Conservation (phyloP, 345 rosid species). For the Brassica incana region DNA sequence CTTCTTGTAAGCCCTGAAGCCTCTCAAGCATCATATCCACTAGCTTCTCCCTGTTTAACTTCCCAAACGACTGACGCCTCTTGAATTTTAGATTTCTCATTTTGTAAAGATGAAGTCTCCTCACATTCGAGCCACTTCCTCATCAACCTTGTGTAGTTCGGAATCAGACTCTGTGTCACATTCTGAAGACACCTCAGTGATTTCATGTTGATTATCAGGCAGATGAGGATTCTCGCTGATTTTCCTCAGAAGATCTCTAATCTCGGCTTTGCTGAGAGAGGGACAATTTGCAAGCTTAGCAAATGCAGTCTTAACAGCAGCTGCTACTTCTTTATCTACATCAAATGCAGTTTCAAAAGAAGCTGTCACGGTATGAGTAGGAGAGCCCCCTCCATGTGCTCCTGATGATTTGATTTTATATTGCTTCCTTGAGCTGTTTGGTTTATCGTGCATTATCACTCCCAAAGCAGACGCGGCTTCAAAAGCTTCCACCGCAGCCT, state of each 20-base stretch:
- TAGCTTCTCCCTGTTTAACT: conserved; percentile 52
- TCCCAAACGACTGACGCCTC: conserved; percentile 65
- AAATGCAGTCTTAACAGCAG: conserved; percentile 84
- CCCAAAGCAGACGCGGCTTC: conserved; percentile 86
- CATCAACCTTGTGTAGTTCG: conserved; percentile 44
- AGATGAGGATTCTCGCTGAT: conserved; percentile 73
- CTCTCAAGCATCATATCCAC: conserved; percentile 78
- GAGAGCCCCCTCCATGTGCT: conserved; percentile 50
- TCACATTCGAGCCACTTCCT: conserved; percentile 30
- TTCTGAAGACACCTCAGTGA: conserved; percentile 53
- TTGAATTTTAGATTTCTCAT: conserved; percentile 50
- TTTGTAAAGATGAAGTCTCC: conserved; percentile 36
- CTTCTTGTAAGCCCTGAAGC: conserved; percentile 76
- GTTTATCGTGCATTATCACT: conserved; percentile 81
- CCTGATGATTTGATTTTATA: conserved; percentile 55
- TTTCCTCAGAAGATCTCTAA: conserved; percentile 65
- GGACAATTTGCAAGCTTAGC: conserved; percentile 58
- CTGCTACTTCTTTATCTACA: conserved; percentile 91
- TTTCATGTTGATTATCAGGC: conserved; percentile 45
- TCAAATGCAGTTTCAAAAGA: conserved; percentile 92
- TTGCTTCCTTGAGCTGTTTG: conserved; percentile 59
- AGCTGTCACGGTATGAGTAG: conserved; percentile 73
- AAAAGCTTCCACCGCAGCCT: conserved; percentile 76
- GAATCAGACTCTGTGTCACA: conserved; percentile 62
- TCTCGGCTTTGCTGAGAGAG: conserved; percentile 63